Conservation (phyloP, 192 early-diverging fungal genomes). For the Mortierella claussenii region DNA sequence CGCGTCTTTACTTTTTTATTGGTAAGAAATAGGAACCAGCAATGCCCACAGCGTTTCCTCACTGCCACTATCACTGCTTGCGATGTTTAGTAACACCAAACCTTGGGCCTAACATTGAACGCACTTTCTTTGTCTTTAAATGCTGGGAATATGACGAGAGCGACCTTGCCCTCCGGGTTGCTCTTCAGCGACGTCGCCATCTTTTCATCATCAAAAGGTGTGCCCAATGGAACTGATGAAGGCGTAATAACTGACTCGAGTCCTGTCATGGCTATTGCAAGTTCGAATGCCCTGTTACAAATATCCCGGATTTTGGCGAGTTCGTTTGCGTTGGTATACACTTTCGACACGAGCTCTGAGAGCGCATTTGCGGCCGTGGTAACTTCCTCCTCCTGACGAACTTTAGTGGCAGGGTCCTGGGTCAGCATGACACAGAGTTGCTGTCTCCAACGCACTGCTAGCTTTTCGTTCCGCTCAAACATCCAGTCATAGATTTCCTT, state of each 20-base stretch:
- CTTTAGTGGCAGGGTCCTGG: slow-evolving; percentile 17
- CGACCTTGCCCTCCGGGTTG: slow-evolving; percentile 48
- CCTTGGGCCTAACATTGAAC: slow-evolving; percentile 38
- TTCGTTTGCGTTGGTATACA: slow-evolving; percentile 48
- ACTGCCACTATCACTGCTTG: neutral
- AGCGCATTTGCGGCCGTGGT: slow-evolving; percentile 3
- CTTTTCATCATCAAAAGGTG: slow-evolving; percentile 36
- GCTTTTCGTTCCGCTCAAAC: slow-evolving; percentile 27
- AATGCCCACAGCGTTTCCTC: neutral
- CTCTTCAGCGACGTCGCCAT: slow-evolving; percentile 44
- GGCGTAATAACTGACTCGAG: slow-evolving; percentile 29
- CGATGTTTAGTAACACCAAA: slow-evolving; percentile 33
- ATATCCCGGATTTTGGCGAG: slow-evolving; percentile 30
- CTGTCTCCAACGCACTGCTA: slow-evolving; percentile 46
- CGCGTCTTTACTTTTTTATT: neutral
- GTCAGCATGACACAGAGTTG: slow-evolving; percentile 47
- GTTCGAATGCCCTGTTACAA: slow-evolving; percentile 49
- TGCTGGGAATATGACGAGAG: slow-evolving; percentile 43
- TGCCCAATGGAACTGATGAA: slow-evolving; percentile 10
- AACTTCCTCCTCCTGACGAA: slow-evolving; percentile 37
- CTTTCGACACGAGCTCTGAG: slow-evolving; percentile 29
- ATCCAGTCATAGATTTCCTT: slow-evolving; percentile 53
- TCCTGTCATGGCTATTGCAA: slow-evolving; percentile 42
- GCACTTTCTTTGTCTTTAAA: slow-evolving; percentile 31
- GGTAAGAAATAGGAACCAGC: slow-evolving; percentile 1